Conservation (phyloP, 2,329 filamentous ascomycete genomes). For the Clarireedia sp. region DNA sequence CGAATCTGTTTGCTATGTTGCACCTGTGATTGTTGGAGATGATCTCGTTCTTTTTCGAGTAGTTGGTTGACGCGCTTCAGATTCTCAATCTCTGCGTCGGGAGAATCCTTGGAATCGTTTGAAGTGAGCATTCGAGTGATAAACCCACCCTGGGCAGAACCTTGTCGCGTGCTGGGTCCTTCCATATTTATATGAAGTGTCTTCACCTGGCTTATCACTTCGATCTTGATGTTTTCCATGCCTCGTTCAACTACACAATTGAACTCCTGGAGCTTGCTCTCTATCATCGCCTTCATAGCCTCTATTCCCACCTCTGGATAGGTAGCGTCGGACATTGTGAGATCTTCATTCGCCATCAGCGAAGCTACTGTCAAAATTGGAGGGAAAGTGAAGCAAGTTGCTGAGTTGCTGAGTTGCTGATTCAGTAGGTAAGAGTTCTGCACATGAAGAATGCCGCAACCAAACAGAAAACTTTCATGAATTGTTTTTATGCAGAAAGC, state of each 20-base stretch:
- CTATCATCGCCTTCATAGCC: not conserved
- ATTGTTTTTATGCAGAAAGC: too few relatives aligned
- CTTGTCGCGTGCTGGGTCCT: not conserved
- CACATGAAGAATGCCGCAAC: too few relatives aligned
- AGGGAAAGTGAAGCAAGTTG: too few relatives aligned
- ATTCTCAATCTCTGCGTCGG: not conserved
- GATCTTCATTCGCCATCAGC: not conserved
- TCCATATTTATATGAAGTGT: not conserved
- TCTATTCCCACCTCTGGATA: not conserved
- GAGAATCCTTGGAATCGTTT: not conserved
- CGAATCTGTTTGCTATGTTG: not conserved
- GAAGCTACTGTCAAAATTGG: too few relatives aligned
- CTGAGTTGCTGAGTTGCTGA: too few relatives aligned
- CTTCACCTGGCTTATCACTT: not conserved
- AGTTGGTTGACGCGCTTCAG: not conserved
- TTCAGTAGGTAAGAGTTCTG: too few relatives aligned
- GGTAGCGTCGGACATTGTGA: not conserved
- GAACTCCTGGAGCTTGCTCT: not conserved
- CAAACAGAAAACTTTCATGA: too few relatives aligned
- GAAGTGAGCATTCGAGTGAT: not conserved
- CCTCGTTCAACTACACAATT: not conserved
- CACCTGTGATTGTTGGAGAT: not conserved
- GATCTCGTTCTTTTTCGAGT: not conserved
- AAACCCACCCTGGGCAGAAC: not conserved
- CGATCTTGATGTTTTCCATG: not conserved